Percentiles rank a stretch among this genome's conserved stretches.
Evolutionary conservation across 371 early-diverging fungal genomes (phyloP).

Genomic region (Syncephalis fuscata): DNA sequence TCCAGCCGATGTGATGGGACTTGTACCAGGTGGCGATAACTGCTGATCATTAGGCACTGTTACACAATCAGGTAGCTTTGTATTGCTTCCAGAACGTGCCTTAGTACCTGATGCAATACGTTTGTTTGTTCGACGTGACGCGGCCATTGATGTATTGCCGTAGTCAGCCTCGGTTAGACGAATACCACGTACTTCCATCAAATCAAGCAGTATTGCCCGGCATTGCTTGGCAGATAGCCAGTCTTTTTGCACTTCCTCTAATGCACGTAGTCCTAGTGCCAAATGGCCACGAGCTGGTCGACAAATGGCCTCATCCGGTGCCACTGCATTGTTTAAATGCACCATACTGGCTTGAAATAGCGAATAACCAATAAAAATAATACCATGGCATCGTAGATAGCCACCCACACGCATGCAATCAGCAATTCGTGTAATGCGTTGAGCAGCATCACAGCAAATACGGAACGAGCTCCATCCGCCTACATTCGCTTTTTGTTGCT

Average conservation of each 20-base stretch:
- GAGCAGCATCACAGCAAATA: constrained; percentile 3
- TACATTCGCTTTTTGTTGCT: background rate
- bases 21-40: too few relatives aligned
- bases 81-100: too few relatives aligned
- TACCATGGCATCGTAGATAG: constrained; percentile 6
- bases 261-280: background rate
- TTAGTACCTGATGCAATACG: too few relatives aligned
- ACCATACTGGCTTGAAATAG: constrained; percentile 5
- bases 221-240: constrained; percentile 4
- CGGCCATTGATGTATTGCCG: too few relatives aligned
- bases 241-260: constrained; percentile 2
- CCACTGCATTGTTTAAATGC: constrained; percentile 7
- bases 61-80: too few relatives aligned
- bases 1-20: too few relatives aligned
- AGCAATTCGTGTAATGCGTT: background rate
- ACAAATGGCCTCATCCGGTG: constrained; percentile 1
- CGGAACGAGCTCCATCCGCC: constrained; percentile 3
- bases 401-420: constrained; percentile 3
- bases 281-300: constrained; percentile 4
- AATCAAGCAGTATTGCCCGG: constrained; percentile 1
- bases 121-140: too few relatives aligned
- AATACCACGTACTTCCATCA: constrained; percentile 5
- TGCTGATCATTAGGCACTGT: too few relatives aligned
- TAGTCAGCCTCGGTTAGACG: background rate
- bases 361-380: constrained; percentile 1